Evolutionary conservation across 2,329 filamentous ascomycete species (phyloP), one percentile per base, ranked within the genome.

Genomic region (Exophiala viscosa): DNA sequence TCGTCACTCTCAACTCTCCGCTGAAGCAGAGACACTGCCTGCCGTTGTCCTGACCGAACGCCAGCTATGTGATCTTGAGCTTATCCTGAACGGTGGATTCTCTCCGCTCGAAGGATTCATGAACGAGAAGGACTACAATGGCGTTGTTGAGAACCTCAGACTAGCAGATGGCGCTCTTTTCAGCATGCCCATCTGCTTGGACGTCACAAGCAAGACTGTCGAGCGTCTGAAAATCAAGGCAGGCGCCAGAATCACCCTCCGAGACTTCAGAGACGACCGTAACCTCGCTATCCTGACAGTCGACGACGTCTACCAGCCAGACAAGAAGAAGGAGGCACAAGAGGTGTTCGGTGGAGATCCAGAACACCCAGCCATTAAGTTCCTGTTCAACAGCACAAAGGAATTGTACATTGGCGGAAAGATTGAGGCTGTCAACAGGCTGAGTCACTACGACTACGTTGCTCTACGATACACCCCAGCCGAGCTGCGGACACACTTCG

Each of bases 361-460:
- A 64, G 87, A 88, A 64, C 91, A 96, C 76, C 93, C 93, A 38
- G 93, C 93, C 57, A 82, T 97, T 72, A 89, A 87, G 75, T 93
- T 95, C 77, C 84, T 99, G 58, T 86, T 86, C 77, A 81, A 84
- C 66, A 86, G 84, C 34, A 86, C 87, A 58, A 79, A 88, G 66
- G 90, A 96, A 56, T 95, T 85, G 73, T 97, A 97, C 73, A 82
- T 99, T 58, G 93, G 93, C 69, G 93, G 93, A 70, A 96, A 95
- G 83, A 77, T 99, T 60, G 89, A 97, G 70, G 93, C 93, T 58
- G 85, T 99, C 70, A 92, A 92, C 81, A 87, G 90, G 64, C 82
- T 96, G 57, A 90, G 95, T 77, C 93, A 99, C 81, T 99, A 99
- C 78, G 93, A 99, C 78, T 97, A 97, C 77, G 89, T 97, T 64